Evolutionary conservation across 805 yeast genomes (phyloP).

Genomic region (Saturnispora sanitii): DNA sequence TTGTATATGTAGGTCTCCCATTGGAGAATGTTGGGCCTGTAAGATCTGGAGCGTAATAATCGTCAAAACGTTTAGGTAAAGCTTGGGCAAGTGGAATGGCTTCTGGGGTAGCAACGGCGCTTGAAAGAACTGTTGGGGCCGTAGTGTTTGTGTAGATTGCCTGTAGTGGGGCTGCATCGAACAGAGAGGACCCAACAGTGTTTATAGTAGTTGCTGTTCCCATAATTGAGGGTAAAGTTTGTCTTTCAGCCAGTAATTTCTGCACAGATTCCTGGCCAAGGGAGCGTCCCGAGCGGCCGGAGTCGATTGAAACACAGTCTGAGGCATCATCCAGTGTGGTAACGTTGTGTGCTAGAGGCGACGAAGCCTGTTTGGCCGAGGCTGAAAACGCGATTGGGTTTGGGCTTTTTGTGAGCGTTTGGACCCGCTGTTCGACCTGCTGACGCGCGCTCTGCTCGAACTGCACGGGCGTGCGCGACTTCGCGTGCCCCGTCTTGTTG

Average conservation of each 20-base stretch:
- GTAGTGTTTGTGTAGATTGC: slow-evolving; percentile 23
- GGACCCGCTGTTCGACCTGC: slow-evolving; percentile 23
- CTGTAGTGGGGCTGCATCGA: slow-evolving; percentile 19
- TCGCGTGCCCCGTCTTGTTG: slow-evolving; percentile 18
- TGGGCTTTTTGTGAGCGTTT: slow-evolving; percentile 4
- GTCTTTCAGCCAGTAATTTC: slow-evolving; percentile 6
- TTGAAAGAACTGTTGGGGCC: slow-evolving; percentile 10
- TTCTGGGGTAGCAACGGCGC: background rate
- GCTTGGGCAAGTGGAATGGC: slow-evolving; percentile 35
- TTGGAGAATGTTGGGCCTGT: slow-evolving; percentile 39
- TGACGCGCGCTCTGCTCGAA: slow-evolving; percentile 27
- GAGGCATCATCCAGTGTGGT: slow-evolving; percentile 20
- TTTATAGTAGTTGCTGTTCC: slow-evolving; percentile 12
- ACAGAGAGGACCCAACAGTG: slow-evolving; percentile 14
- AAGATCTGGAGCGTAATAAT: slow-evolving; percentile 51
- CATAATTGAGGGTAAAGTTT: too few relatives aligned
- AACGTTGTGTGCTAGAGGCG: slow-evolving; percentile 24
- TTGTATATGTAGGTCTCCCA: slow-evolving; percentile 56
- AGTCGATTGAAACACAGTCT: slow-evolving; percentile 20
- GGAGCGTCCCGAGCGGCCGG: slow-evolving; percentile 14
- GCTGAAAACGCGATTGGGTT: background rate
- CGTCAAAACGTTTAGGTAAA: slow-evolving; percentile 41
- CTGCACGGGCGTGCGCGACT: slow-evolving; percentile 24
- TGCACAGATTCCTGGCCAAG: slow-evolving; percentile 13
- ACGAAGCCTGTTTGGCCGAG: slow-evolving; percentile 23